Conservation (phyloP, 352 stramenopile genomes). For the Ophiocytium majus region DNA sequence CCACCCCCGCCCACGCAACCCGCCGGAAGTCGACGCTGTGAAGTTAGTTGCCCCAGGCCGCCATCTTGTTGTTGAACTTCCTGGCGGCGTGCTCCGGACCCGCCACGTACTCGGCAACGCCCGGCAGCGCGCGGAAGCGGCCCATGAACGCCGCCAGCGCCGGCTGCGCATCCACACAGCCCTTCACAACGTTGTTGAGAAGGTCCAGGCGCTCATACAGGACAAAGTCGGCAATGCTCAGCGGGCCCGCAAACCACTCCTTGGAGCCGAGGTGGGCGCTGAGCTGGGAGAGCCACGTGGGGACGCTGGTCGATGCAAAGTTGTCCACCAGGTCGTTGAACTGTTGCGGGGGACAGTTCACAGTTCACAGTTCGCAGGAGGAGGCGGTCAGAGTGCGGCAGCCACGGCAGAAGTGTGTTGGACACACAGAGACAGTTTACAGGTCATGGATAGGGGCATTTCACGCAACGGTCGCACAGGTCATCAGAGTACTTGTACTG, state of each 20-base stretch:
- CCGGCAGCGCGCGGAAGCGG: background rate
- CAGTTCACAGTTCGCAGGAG: no score
- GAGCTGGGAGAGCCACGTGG: background rate
- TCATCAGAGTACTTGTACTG: no score
- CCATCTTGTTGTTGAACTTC: constrained; percentile 23
- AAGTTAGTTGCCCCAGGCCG: no score
- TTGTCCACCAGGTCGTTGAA: no score
- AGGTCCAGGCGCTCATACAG: constrained; percentile 5
- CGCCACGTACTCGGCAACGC: background rate
- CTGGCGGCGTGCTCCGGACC: background rate
- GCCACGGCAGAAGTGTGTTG: no score
- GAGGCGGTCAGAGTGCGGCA: no score
- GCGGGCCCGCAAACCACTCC: background rate
- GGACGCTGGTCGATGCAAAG: no score
- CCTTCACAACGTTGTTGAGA: background rate
- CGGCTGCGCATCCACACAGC: background rate
- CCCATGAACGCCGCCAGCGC: background rate
- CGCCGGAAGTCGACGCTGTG: no score
- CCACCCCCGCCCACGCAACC: background rate
- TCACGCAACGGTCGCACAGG: no score
- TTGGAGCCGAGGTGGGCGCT: background rate
- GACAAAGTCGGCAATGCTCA: constrained; percentile 21
- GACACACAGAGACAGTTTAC: no score
- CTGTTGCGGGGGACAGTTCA: no score
- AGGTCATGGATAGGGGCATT: no score